These are phyloP conservation scores for Lasiosphaeria hispida DNA, from an alignment of 495 filamentous ascomycete species.

Conservation along the genomic window DNA sequence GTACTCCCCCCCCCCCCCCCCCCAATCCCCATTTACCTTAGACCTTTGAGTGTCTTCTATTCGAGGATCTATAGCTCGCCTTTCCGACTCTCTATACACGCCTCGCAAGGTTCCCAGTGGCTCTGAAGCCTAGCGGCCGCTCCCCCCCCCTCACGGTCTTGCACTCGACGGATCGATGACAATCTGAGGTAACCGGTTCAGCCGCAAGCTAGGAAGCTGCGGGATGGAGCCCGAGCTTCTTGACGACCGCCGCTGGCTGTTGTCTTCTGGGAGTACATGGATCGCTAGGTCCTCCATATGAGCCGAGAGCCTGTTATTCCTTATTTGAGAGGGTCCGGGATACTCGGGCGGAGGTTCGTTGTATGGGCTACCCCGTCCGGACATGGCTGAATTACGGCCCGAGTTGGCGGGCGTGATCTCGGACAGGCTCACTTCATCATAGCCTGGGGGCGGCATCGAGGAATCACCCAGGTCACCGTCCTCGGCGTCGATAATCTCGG, in stretches of 20 bases:
- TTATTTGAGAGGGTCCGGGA: conserved; percentile 32
- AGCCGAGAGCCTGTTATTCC: conserved; percentile 34
- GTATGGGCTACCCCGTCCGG: conserved; percentile 36
- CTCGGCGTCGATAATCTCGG: conserved; percentile 44
- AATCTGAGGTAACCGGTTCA: conserved; percentile 47
- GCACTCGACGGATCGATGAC: conserved; percentile 52
- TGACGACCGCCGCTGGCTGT: conserved; percentile 22
- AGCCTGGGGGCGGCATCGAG: conserved; percentile 52
- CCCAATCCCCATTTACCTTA: too few species aligned
- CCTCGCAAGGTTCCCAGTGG: too few species aligned
- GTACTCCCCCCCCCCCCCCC: too few species aligned
- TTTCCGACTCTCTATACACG: too few species aligned
- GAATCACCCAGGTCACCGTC: conserved; percentile 47
- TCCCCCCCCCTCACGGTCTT: conserved; percentile 21
- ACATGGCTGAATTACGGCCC: conserved; percentile 27
- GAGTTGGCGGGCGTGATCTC: conserved; percentile 36
- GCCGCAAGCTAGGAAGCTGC: conserved; percentile 44
- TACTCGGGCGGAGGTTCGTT: conserved; percentile 52
- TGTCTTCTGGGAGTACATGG: conserved; percentile 14
- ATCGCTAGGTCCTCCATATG: conserved; percentile 30
- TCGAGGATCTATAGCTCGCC: too few species aligned
- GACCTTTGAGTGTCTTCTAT: too few species aligned
- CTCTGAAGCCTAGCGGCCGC: too few species aligned
- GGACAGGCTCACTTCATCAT: conserved; percentile 54
- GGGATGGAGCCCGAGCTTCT: conserved; percentile 35